Evolutionary conservation across 2,329 filamentous ascomycete species (phyloP), one percentile per base, ranked within the genome.

Genomic region (Helicocarpus griseus): DNA sequence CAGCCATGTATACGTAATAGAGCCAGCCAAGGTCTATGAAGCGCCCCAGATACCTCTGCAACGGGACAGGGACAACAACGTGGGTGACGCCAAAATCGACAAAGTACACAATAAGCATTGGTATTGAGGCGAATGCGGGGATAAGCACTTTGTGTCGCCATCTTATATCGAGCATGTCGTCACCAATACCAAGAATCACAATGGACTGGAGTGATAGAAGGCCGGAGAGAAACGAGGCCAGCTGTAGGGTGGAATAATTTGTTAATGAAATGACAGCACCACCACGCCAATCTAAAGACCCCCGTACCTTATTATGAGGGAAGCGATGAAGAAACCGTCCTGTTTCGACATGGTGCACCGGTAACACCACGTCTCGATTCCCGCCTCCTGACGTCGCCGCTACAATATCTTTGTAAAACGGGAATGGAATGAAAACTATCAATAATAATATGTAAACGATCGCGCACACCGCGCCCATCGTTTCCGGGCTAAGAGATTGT

Each of bases 61-160:
- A 78, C 47, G 87, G 86, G 28, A 89, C 80, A 5, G 93, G 93
- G 6, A 98, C 84, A 38, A 97, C 89, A 63, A 98, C 87, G 52
- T 90, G 88, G 11, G 93, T 98, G 56, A 98, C 91, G 57, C 89
- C 91, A 68, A 97, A 98, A 71, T 97, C 91, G 69, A 97, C 89
- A 73, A 95, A 95, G 77, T 98, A 98, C 61, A 98, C 86, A 56
- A 95, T 87, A 9, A 98, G 83, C 70, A 97, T 85, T 14, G 93
- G 93, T 54, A 97, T 88, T 44, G 89, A 86, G 52, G 90, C 90
- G 61, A 98, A 86, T 53, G 89, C 93, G 5, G 93, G 93, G 61
- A 98, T 96, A 75, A 96, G 87, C 72, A 96, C 89, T 74, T 98
- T 98, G 78, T 98, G 91, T 50, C 93, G 86, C 93, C 93, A 98